Evolutionary conservation across 2,329 filamentous ascomycete species (phyloP), one percentile per base, ranked within the genome.

Genomic region (Blastomyces gilchristii): DNA sequence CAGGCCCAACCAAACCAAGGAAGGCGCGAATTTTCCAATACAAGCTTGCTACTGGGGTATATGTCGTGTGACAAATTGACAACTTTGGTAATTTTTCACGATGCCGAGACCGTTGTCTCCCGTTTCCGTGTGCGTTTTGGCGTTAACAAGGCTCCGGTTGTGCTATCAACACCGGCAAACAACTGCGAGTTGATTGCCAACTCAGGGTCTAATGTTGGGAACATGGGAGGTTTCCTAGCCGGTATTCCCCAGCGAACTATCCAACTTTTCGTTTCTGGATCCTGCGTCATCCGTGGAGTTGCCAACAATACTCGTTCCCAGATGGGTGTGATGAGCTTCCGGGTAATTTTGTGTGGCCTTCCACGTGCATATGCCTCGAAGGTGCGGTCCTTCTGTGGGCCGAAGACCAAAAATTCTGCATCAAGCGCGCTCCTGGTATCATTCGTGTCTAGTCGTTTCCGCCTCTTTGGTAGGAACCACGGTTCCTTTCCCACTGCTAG

Each of bases 271-370:
- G 62, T 64, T 14, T 41, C 49, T 1, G 63, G 58, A 62, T 70
- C 67, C 67, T 67, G 71, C 18, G 62, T 62, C 62, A 70, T 68
- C 9, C 69, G 70, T 22, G 76, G 76, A 0, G 75, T 69, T 18
- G 75, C 54, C 49, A 65, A 66, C 43, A 71, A 73, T 31, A 77
- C 65, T n/a, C 71, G 73, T 53, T 69, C 69, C 76, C 76, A 78
- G 18, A 73, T 62, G 37, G 72, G 71, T 11, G 65, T 68, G 71
- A 79, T 76, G 57, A 78, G 71, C 14, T 76, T 71, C 22, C 69
- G 63, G 6, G 75, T 77, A 50, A 79, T 73, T 3, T 65, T 66
- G 63, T 78, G 77, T 16, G 77, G 76, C 43, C 77, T 73, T 8
- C 76, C 76, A 60, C 68, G 66, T 8, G 61, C 64, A 63, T 71